These are phyloP conservation scores for Aspergillus conjunctus DNA, from an alignment of 495 filamentous ascomycete genomes.

Conservation along the genomic window DNA sequence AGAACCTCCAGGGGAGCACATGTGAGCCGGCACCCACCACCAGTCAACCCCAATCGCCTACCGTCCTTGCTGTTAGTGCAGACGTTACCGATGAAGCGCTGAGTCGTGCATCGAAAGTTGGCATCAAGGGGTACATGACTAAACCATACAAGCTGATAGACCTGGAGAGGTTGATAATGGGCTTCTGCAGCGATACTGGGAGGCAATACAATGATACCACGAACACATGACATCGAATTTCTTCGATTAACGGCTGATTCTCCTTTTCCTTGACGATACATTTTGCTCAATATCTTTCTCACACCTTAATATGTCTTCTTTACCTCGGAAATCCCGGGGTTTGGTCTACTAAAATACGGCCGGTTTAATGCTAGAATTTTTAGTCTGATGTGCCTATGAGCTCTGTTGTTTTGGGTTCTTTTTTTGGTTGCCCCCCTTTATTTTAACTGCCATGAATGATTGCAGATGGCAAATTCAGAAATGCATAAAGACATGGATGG, in stretches of 20 bases:
- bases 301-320: neutral
- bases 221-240: conserved; percentile 26
- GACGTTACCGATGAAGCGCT: conserved; percentile 72
- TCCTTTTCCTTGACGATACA: neutral
- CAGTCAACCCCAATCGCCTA: conserved; percentile 34
- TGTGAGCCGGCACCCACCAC: neutral
- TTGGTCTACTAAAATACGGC: neutral
- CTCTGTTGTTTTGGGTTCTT: neutral
- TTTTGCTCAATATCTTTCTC: neutral
- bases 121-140: conserved; percentile 77
- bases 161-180: conserved; percentile 66
- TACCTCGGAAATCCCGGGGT: neutral
- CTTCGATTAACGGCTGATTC: neutral
- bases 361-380: conserved; percentile 1
- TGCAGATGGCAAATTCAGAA: neutral
- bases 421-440: neutral
- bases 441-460: neutral
- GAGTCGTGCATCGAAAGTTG: conserved; percentile 63
- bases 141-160: conserved; percentile 78
- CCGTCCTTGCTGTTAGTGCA: conserved; percentile 73
- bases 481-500: neutral
- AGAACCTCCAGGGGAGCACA: conserved; percentile 1
- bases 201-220: conserved; percentile 20
- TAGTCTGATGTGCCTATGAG: neutral
- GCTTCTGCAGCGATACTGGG: conserved; percentile 53